phyloP scores from a whole-genome alignment of 2,329 filamentous ascomycete species.

The Tympanopsis confertula region DNA sequence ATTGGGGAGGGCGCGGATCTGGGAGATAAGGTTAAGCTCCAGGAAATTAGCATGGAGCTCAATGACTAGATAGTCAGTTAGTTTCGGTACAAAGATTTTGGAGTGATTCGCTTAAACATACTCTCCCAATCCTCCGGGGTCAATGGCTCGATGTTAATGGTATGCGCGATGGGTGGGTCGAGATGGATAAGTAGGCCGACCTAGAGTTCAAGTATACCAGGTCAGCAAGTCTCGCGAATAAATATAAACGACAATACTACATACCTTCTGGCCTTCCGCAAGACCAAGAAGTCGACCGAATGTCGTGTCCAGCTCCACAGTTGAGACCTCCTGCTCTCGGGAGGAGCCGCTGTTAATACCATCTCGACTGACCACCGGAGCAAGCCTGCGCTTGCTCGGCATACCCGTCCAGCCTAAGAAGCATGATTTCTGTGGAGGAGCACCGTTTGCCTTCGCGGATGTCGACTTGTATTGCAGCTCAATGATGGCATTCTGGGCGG shows the following conservation, averaged over 20 bases:
- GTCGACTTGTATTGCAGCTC: conserved; percentile 69
- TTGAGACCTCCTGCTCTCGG: conserved; percentile 64
- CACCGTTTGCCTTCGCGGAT: conserved; percentile 28
- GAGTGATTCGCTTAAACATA: conserved; percentile 13
- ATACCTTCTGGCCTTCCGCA: conserved; percentile 69
- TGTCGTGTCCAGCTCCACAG: conserved; percentile 79
- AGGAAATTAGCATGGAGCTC: conserved; percentile 93
- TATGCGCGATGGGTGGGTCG: conserved; percentile 83
- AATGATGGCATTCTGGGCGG: conserved; percentile 90
- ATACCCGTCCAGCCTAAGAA: conserved; percentile 96
- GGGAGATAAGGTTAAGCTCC: conserved; percentile 82
- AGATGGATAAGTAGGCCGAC: conserved; percentile 51
- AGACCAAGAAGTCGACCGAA: conserved; percentile 70
- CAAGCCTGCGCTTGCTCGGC: conserved; percentile 76
- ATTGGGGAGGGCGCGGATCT: conserved; percentile 88
- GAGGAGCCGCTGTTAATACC: conserved; percentile 49
- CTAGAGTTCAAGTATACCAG: conserved; percentile 37
- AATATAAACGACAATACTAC: conserved; percentile 24
- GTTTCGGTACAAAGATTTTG: conserved; percentile 4
- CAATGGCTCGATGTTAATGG: conserved; percentile 89
- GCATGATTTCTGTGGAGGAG: conserved; percentile 52
- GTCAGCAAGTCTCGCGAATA: conserved; percentile 7
- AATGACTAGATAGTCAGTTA: conserved; percentile 47
- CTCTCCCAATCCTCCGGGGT: conserved; percentile 94
- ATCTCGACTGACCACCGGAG: conserved; percentile 63